Evolutionary conservation across 2,329 filamentous ascomycete species (phyloP).

Genomic region (Botrytis sinoallii): DNA sequence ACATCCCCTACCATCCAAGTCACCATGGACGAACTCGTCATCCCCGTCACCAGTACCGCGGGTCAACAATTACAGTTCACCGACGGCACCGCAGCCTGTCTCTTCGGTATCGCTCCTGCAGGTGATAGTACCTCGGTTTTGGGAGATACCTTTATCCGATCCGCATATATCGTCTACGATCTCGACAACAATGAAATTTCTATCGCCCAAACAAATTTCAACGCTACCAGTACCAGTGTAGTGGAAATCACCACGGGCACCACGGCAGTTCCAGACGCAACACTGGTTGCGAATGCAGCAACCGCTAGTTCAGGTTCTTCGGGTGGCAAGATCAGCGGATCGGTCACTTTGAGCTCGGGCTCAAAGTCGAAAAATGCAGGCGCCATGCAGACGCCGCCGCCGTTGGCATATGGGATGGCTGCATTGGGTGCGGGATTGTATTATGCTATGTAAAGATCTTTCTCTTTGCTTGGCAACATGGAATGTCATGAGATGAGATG

Average conservation of each 20-base stretch:
- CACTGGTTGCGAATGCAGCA: conserved; percentile 48
- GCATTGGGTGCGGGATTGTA: conserved; percentile 30
- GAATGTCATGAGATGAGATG: neutral
- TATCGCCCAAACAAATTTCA: conserved; percentile 64
- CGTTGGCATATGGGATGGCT: conserved; percentile 27
- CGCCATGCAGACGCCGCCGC: conserved; percentile 22
- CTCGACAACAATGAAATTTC: conserved; percentile 69
- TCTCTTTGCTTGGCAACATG: conserved; percentile 10
- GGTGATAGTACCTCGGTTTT: conserved; percentile 56
- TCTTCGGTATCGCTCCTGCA: conserved; percentile 65
- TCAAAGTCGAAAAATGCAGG: conserved; percentile 23
- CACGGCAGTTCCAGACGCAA: conserved; percentile 53
- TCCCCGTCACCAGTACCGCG: conserved; percentile 46
- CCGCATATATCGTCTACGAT: conserved; percentile 74
- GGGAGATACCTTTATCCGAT: conserved; percentile 72
- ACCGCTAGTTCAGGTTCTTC: conserved; percentile 42
- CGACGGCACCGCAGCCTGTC: conserved; percentile 55
- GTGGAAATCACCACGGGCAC: conserved; percentile 53
- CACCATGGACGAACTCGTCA: conserved; percentile 56
- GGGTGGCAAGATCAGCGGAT: conserved; percentile 21
- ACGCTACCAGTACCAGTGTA: conserved; percentile 50
- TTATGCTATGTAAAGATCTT: conserved; percentile 23
- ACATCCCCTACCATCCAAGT: conserved; percentile 53
- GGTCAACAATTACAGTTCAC: conserved; percentile 50
- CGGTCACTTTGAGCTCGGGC: conserved; percentile 20